Evolutionary conservation across 495 filamentous ascomycete genomes (phyloP).

Genomic region (Penicillium daleae): DNA sequence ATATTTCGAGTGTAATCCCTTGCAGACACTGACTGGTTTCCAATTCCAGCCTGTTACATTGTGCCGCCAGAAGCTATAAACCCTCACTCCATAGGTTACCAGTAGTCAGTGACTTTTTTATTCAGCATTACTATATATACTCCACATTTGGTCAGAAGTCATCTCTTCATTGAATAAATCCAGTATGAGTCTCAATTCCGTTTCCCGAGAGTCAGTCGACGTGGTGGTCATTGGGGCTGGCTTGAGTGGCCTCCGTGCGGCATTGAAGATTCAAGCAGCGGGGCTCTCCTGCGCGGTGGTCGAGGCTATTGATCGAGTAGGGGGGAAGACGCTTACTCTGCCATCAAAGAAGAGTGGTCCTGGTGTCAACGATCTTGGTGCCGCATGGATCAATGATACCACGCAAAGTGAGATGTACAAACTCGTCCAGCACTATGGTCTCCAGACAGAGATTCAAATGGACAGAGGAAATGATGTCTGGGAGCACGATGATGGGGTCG

Average conservation of each 20-base stretch:
- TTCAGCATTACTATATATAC: no score
- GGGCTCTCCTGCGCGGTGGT: constrained; percentile 8
- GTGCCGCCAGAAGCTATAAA: background rate
- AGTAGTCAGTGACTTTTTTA: background rate
- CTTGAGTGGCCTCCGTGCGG: background rate
- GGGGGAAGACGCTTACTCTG: constrained; percentile 1
- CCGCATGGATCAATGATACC: constrained; percentile 9
- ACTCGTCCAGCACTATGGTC: background rate
- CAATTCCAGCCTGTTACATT: background rate
- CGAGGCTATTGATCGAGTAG: constrained; percentile 14
- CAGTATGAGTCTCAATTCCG: background rate
- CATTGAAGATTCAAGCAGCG: background rate
- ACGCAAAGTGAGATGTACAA: constrained; percentile 7
- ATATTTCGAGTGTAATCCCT: no score
- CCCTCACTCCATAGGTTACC: background rate
- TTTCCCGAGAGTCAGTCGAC: constrained; percentile 5
- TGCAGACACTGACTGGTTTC: background rate
- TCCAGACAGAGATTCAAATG: background rate
- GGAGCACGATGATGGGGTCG: background rate
- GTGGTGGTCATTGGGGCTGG: constrained; percentile 12
- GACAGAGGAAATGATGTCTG: constrained; percentile 3
- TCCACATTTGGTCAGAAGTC: background rate
- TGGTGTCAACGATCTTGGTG: constrained; percentile 1
- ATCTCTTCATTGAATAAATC: no score
- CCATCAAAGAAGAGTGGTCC: constrained; percentile 7